Conservation (phyloP, 805 yeast species). For the Ascoidea tarda region DNA sequence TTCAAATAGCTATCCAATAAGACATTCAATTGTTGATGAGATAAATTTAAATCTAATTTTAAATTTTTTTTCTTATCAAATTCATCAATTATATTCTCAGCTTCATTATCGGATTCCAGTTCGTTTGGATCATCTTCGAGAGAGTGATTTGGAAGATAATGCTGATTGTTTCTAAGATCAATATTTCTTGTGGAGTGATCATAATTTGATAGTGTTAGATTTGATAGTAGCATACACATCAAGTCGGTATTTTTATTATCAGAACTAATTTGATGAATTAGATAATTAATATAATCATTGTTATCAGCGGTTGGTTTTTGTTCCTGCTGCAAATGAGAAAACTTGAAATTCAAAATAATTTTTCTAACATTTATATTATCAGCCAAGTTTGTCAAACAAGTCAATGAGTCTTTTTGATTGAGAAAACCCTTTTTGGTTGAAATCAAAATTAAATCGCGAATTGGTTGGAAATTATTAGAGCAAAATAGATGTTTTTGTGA, state of each 20-base stretch:
- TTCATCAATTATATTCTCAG: conserved; percentile 18
- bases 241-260: conserved; percentile 62
- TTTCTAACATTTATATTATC: conserved; percentile 53
- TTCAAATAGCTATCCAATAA: conserved; percentile 82
- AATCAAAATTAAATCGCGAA: conserved; percentile 7
- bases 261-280: conserved; percentile 36
- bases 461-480: conserved; percentile 8
- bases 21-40: conserved; percentile 53
- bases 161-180: no score
- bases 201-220: conserved; percentile 51
- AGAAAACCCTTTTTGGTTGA: conserved; percentile 8
- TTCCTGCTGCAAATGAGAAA: no score
- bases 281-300: conserved; percentile 31
- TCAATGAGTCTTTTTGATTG: conserved; percentile 30
- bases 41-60: conserved; percentile 20
- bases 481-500: conserved; percentile 8
- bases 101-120: conserved; percentile 4
- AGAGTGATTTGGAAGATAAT: no score
- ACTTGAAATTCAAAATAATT: conserved; percentile 44
- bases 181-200: no score
- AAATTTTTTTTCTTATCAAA: conserved; percentile 32
- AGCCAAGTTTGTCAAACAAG: conserved; percentile 73
- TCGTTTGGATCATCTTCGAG: no score
- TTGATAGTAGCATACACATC: conserved; percentile 72
- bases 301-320: conserved; percentile 8